Evolutionary conservation across 805 yeast species (phyloP).

Genomic region (Metschnikowia proteae): DNA sequence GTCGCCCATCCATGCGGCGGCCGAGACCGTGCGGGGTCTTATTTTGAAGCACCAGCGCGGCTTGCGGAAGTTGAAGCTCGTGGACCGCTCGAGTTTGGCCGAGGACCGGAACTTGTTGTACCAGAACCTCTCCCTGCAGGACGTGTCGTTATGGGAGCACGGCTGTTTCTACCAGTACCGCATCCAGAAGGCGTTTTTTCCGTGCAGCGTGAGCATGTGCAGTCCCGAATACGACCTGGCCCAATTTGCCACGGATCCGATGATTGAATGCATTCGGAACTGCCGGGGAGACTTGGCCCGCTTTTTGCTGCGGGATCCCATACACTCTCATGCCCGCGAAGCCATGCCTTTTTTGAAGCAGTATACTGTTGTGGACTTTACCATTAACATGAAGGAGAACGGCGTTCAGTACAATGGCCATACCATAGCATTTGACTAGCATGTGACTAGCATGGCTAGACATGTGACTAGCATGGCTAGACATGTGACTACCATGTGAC

Average conservation of each 20-base stretch:
- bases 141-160: conserved; percentile 8
- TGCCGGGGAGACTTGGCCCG: conserved; percentile 1
- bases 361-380: conserved; percentile 6
- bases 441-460: no score
- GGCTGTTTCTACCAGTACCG: conserved; percentile 9
- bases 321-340: conserved; percentile 2
- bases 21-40: conserved; percentile 1
- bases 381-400: conserved; percentile 7
- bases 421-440: neutral
- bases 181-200: conserved; percentile 6
- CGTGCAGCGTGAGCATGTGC: conserved; percentile 4
- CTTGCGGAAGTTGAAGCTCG: conserved; percentile 5
- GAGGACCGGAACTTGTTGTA: conserved; percentile 1
- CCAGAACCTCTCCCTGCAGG: conserved; percentile 4
- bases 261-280: conserved; percentile 3
- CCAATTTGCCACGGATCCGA: conserved; percentile 8
- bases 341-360: conserved; percentile 6
- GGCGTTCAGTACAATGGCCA: conserved; percentile 9
- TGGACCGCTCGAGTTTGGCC: conserved; percentile 6
- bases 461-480: no score
- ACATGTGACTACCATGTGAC: no score
- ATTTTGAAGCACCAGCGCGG: conserved; percentile 7
- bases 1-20: conserved; percentile 6
- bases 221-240: conserved; percentile 2
- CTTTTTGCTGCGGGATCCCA: conserved; percentile 4